Conservation (phyloP, 306 rosid species). For the Luffa aegyptiaca region DNA sequence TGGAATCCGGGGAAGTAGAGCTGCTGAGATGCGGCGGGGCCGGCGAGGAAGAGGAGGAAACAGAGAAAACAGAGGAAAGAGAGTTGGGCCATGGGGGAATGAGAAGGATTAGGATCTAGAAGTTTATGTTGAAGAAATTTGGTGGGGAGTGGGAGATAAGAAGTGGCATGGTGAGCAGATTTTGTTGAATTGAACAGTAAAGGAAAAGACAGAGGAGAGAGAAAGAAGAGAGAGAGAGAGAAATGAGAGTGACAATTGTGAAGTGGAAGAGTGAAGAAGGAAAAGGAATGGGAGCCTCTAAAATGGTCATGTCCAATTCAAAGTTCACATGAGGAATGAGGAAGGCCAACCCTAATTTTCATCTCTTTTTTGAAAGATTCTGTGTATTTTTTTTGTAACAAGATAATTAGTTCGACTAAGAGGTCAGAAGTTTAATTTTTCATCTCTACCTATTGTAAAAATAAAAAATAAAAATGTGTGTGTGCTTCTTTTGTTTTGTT, state of each 20-base stretch:
- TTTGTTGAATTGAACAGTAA: slow-evolving; percentile 3
- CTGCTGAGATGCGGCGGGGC: slow-evolving; percentile 29
- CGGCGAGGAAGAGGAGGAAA: slow-evolving; percentile 13
- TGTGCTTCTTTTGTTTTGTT: too few relatives aligned
- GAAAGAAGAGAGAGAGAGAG: not conserved
- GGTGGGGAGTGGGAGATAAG: not conserved
- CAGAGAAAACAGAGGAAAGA: slow-evolving; percentile 12
- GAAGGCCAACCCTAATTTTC: too few relatives aligned
- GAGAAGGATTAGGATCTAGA: not conserved
- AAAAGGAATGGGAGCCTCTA: not conserved
- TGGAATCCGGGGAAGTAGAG: slow-evolving; percentile 48
- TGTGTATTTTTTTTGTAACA: too few relatives aligned
- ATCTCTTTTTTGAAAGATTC: too few relatives aligned
- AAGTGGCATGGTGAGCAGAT: not conserved
- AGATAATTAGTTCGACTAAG: too few relatives aligned
- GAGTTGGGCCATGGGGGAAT: slow-evolving; percentile 17
- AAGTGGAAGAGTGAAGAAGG: not conserved
- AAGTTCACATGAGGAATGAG: not conserved
- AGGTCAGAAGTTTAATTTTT: too few relatives aligned
- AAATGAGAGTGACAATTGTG: not conserved
- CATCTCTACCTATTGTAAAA: too few relatives aligned
- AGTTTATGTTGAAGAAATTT: not conserved
- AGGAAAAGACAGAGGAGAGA: not conserved
- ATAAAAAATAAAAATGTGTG: too few relatives aligned
- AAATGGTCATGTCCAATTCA: not conserved